These are phyloP conservation scores for Stachybotrys chartarum DNA, from an alignment of 2,329 filamentous ascomycete genomes.

Conservation along the genomic window DNA sequence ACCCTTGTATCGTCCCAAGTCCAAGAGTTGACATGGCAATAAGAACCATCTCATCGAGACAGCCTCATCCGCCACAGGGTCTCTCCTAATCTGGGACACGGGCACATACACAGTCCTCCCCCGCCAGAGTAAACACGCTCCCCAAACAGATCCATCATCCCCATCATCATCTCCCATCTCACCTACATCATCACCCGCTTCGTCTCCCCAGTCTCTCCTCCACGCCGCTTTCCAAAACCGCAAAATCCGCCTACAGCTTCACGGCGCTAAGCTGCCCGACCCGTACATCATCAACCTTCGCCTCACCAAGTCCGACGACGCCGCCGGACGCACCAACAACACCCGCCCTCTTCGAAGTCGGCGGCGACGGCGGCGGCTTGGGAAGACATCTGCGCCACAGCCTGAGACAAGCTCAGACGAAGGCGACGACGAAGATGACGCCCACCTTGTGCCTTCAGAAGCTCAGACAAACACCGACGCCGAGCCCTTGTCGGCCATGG, in stretches of 20 bases:
- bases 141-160: slow-evolving; percentile 21
- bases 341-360: slow-evolving; percentile 3
- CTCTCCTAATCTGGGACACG: slow-evolving; percentile 56
- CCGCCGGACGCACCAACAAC: slow-evolving; percentile 19
- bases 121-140: slow-evolving; percentile 23
- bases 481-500: slow-evolving; percentile 23
- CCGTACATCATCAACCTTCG: slow-evolving; percentile 49
- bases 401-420: neutral
- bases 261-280: slow-evolving; percentile 45
- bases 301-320: slow-evolving; percentile 38
- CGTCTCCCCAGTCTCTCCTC: slow-evolving; percentile 39
- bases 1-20: neutral
- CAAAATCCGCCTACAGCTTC: slow-evolving; percentile 49
- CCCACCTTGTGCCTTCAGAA: slow-evolving; percentile 11
- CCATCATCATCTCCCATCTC: slow-evolving; percentile 14
- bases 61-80: slow-evolving; percentile 45
- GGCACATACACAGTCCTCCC: slow-evolving; percentile 50
- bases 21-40: neutral
- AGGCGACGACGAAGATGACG: slow-evolving; percentile 1
- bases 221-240: slow-evolving; percentile 42
- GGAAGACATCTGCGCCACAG: neutral
- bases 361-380: slow-evolving; percentile 2
- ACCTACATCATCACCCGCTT: slow-evolving; percentile 7
- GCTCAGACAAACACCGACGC: slow-evolving; percentile 6
- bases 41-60: slow-evolving; percentile 57